Evolutionary conservation across 768 basidiomycete species (phyloP), one percentile per base, ranked within the genome.

Genomic region (Phanerodontia chrysosporium): DNA sequence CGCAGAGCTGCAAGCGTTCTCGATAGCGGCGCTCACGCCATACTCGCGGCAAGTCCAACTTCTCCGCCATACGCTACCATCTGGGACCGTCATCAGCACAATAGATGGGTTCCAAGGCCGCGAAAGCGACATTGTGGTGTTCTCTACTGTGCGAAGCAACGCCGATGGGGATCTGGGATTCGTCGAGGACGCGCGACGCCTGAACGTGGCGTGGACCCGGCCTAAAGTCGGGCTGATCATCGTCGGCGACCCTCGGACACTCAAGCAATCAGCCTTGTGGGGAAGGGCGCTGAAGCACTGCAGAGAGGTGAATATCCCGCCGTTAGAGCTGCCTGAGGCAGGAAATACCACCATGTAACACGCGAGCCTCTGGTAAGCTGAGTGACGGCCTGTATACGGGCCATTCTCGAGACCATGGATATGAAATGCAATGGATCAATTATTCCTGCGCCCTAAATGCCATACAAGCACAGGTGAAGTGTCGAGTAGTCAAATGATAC

Each of bases 161-260:
- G 75, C 64, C 18, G 75, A 79, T 42, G 74, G 76, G 0, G 86
- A 88, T 49, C 82, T 88, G 48, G 86, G 86, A 5, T 89, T 88
- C 61, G 71, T 87, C 32, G 83, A 83, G 25, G 85, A 86, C 68
- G 76, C 73, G 49, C 72, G 85, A 57, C 65, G 85, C 62, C 67
- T 85, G 64, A 86, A 89, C 64, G 86, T 89, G 8, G 85, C 85
- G 75, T 88, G 85, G 86, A 89, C 87, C 14, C 72, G 87, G 1
- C 83, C 86, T 1, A 74, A 76, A 62, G 64, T 82, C 32, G 86
- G 77, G 0, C 67, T 88, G 63, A 78, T 89, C 54, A 73, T 89
- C 29, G 73, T 87, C n/a, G 86, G 86, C 0, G 79, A 86, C 67
- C 71, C 72, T 28, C 67, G 64, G 1, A 87, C 85, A 9, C 72